Conservation (phyloP, 306 rosid genomes). For the apple (Malus domestica) region DNA sequence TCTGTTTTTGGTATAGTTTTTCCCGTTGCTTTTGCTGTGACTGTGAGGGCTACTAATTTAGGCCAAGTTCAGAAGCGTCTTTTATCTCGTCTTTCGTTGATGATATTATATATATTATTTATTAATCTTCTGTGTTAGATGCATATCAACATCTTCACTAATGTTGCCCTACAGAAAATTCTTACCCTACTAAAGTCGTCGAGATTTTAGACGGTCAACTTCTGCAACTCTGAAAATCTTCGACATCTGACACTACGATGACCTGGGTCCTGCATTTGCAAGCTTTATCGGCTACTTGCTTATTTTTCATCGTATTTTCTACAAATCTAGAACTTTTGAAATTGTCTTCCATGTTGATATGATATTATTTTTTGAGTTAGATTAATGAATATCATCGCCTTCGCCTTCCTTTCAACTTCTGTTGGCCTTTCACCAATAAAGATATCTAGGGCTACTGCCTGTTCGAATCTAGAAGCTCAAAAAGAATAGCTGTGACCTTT, state of each 20-base stretch:
- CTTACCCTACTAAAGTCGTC: not conserved
- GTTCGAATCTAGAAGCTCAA: not conserved
- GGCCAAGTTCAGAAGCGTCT: not conserved
- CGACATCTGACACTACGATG: not conserved
- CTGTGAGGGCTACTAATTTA: not conserved
- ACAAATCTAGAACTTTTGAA: not conserved
- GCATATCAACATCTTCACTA: not conserved
- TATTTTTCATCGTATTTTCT: not conserved
- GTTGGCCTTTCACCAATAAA: not conserved
- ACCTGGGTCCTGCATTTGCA: not conserved
- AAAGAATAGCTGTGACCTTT: not conserved
- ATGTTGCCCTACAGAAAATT: not conserved
- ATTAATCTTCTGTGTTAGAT: not conserved
- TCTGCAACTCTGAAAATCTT: not conserved
- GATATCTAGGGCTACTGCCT: not conserved
- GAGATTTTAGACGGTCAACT: not conserved
- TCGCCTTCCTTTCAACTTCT: not conserved
- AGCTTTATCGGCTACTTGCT: not conserved
- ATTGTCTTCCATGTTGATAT: not conserved
- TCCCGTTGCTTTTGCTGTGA: not conserved
- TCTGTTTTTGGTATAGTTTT: not conserved
- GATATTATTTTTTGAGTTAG: not conserved
- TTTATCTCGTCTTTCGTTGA: not conserved
- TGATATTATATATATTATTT: not conserved
- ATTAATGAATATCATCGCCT: not conserved